Evolutionary conservation across 371 early-diverging fungal species (phyloP), one percentile per base, ranked within the genome.

Genomic region (Nosema muscidifuracis): DNA sequence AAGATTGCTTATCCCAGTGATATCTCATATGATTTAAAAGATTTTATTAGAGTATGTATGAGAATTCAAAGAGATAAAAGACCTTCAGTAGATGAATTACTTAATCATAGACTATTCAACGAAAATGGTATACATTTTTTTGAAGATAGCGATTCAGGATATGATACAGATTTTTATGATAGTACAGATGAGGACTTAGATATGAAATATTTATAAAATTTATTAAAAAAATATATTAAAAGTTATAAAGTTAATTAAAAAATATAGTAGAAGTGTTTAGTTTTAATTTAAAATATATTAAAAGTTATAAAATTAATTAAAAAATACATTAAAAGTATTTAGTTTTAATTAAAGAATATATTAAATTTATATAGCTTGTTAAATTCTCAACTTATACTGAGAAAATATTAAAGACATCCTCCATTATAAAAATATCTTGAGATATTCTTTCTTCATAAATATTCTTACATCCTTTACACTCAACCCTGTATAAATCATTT

Each of bases 31-130:
- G 78, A 71, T 31, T 53, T 84, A 26, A 73, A 60, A 34, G 67
- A 76, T 60, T 84, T 84, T 71, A 71, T 84, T 12, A 71, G 26
- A 42, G 58, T 12, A 9, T 77, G 80, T 53, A 77, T 84, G 77
- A 30, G 77, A 18, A 24, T 77, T 47, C 65, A 77, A 44, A 55
- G 67, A 34, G 28, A 62, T 20, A 31, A 72, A n/a, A 75, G 84
- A 51, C 80, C 81, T 7, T 79, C 67, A 50, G 81, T 67, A 22
- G 65, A 67, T 3, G 65, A 78, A 57, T 64, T 84, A 7, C 60
- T 84, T 7, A 61, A 75, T 1, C 82, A 84, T 70, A 74, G 70
- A 20, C 82, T 84, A 68, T 75, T 83, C 12, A 63, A 16, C 0
- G 57, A 40, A 56, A 18, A 56, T 7, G 62, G 62, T n/a, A 15